Conservation (phyloP, 768 basidiomycete species). For the Dacryopinax spathularia region DNA sequence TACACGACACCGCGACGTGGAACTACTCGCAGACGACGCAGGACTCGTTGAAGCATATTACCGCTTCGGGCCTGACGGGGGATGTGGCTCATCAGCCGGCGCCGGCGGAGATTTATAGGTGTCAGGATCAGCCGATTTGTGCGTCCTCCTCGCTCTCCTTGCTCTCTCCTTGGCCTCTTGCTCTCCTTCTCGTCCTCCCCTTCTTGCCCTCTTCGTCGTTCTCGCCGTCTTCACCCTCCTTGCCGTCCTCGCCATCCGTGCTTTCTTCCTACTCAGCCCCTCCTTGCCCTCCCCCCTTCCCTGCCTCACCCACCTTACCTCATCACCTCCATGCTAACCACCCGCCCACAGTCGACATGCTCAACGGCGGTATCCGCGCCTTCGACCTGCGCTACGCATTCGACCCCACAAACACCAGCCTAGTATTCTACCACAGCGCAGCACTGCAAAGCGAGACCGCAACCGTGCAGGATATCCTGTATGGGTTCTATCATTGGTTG, state of each 20-base stretch:
- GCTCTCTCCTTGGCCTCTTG: not conserved
- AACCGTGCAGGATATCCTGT: constrained; percentile 36
- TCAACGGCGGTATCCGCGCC: constrained; percentile 16
- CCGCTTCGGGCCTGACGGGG: not conserved
- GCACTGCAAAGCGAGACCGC: constrained; percentile 35
- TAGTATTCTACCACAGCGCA: constrained; percentile 15
- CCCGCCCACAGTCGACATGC: constrained; percentile 12
- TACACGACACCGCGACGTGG: constrained; percentile 36
- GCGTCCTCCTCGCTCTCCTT: not conserved
- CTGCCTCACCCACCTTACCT: too few relatives aligned
- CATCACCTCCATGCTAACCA: too few relatives aligned
- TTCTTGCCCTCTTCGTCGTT: too few relatives aligned
- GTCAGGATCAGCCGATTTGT: constrained; percentile 1
- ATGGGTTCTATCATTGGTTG: constrained; percentile 39
- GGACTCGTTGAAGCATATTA: not conserved
- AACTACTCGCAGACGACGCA: constrained; percentile 4
- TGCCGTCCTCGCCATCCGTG: too few relatives aligned
- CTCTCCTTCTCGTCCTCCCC: too few relatives aligned
- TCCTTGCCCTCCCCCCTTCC: too few relatives aligned
- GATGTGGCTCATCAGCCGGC: not conserved
- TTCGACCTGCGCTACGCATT: constrained; percentile 14
- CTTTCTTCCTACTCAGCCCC: too few relatives aligned
- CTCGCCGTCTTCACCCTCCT: too few relatives aligned
- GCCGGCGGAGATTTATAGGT: not conserved
- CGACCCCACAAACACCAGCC: constrained; percentile 9